Base-by-base conservation (phyloP, 2,329 filamentous ascomycete genomes). In the Curvularia lunata region DNA sequence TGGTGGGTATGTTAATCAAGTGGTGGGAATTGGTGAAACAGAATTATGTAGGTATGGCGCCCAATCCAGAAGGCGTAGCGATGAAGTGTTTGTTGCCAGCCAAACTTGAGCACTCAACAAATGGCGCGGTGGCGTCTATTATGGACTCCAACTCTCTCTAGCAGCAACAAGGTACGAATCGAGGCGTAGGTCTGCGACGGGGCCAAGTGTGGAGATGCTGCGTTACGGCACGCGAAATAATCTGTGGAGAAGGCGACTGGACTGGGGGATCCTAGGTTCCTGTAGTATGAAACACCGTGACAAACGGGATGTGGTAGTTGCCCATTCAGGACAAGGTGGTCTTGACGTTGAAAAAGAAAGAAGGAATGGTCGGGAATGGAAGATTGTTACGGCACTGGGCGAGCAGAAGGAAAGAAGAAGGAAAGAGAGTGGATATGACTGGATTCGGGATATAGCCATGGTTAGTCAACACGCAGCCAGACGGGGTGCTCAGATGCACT, bases 351-450 rank as follows among this genome's bases (percentile, higher is more conserved):
- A 32, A 18, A 19, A 25, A 47, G 12, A 32, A 50, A 41, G 23
- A 49, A 66, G 58, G 23, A 54, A 66, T 43, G 42, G 57, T 61
- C 45, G 52, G 54, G 60, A 47, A 52, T 60, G 50, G 46, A 50
- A 38, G 32, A 38, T 54, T 42, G 23, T 42, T 46, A 63, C 59
- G 34, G 67, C 62, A 67, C 67, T 58, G 63, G 62, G 65, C 63
- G 13, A 34, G 13, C 4, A 52, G 54, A 53, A 40, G 42, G 32
- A 46, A 58, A 52, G 37, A 9, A 12, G 50, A 58, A 52, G 41
- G 25, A 28, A 50, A 52, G 40, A 34, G 41, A 25, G 13, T 40
- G 38, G 23, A 21, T 37, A 28, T 1, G 0, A 25, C n/a, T 5
- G 52, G 25, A 52, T n/a, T 7, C 16, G 28, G 45, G 54, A 62